phyloP scores from a whole-genome alignment of 495 filamentous ascomycete species.

The Tetracladium setigerum region DNA sequence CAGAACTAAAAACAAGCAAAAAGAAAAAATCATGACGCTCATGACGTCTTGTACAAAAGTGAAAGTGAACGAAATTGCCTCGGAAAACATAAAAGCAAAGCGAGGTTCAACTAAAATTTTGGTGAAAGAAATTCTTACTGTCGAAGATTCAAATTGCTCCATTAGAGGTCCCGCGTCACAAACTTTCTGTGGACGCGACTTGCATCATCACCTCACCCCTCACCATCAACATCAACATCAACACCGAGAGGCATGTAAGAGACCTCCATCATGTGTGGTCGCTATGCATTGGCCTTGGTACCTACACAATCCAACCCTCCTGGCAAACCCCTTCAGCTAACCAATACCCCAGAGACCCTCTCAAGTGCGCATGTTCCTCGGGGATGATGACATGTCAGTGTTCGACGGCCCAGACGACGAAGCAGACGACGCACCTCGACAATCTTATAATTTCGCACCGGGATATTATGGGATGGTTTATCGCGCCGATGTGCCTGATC shows the following conservation, averaged over 20 bases:
- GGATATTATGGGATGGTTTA: conserved; percentile 82
- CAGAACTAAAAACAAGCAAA: no score
- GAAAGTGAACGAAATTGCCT: no score
- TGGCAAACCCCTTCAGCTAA: neutral
- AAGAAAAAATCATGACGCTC: no score
- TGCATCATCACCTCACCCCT: no score
- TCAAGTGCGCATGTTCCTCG: conserved; percentile 59
- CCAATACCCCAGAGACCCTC: conserved; percentile 43
- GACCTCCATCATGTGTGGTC: conserved; percentile 62
- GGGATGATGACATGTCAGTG: conserved; percentile 68
- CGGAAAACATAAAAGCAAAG: no score
- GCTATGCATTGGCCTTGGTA: conserved; percentile 77
- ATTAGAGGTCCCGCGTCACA: no score
- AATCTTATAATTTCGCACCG: conserved; percentile 90
- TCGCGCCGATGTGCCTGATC: conserved; percentile 60
- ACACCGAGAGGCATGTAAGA: conserved; percentile 6
- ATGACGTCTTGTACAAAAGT: no score
- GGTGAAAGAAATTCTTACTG: no score
- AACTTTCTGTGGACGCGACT: no score
- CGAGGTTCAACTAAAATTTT: no score
- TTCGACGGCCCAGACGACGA: conserved; percentile 67
- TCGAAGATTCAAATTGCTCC: no score
- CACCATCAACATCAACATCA: no score
- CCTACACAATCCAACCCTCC: conserved; percentile 20
- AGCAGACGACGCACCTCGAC: conserved; percentile 49